phyloP scores from a whole-genome alignment of 2,329 filamentous ascomycete species.

The Pseudogymnoascus destructans region DNA sequence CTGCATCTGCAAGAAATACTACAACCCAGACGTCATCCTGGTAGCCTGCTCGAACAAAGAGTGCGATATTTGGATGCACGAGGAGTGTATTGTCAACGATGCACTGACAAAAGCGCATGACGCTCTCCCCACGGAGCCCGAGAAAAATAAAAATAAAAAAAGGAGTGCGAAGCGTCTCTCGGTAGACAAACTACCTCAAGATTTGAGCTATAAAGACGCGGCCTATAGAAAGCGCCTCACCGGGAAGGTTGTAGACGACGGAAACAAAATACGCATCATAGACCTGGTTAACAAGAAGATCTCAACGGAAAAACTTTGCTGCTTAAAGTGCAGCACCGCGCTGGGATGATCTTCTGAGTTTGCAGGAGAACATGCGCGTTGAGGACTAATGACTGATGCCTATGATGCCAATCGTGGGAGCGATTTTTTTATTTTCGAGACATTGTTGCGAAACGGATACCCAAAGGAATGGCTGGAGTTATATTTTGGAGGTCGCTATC shows the following conservation, averaged over 20 bases:
- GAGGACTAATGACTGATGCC: not conserved
- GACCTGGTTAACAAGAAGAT: constrained; percentile 13
- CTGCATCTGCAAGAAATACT: constrained; percentile 27
- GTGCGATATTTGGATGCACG: constrained; percentile 28
- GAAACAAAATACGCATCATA: constrained; percentile 18
- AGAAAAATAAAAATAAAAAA: constrained; percentile 8
- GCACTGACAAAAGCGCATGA: constrained; percentile 22
- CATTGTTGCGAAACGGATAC: not conserved
- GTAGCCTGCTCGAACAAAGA: constrained; percentile 25
- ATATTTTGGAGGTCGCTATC: not conserved
- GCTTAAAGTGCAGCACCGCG: constrained; percentile 20
- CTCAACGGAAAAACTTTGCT: constrained; percentile 17
- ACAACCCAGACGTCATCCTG: constrained; percentile 27
- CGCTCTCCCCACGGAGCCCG: not conserved
- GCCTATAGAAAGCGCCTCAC: constrained; percentile 12
- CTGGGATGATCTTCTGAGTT: constrained; percentile 14
- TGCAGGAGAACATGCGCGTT: not conserved
- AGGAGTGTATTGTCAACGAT: constrained; percentile 26
- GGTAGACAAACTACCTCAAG: constrained; percentile 2
- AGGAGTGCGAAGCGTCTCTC: constrained; percentile 17
- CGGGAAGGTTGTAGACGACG: constrained; percentile 12
- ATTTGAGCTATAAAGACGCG: constrained; percentile 2
- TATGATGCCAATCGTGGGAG: not conserved
- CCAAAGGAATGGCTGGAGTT: not conserved
- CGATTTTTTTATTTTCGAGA: not conserved